Base-by-base conservation (phyloP, 441 rosid species). In the Mallotus repandus region DNA sequence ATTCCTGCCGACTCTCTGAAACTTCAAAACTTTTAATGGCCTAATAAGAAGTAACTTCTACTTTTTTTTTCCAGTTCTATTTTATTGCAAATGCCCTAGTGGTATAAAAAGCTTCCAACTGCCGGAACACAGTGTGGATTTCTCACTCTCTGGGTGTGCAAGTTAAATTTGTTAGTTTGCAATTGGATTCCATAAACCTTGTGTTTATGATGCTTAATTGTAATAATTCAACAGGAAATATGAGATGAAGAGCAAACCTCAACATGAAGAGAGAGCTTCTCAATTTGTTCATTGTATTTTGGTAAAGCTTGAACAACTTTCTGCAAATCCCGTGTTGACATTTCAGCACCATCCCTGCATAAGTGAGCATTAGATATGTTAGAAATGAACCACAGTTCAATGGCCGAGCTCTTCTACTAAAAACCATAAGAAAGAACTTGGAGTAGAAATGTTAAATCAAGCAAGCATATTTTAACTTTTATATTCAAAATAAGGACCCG, bases 271-370 rank as follows among this genome's bases (percentile, higher is more conserved):
- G 98, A 89, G 53, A 96, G 94, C 86, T 91, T 96, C 80, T 96
- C 99, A 76, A 92, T 86, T 80, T 89, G 92, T 76, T 96, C 97
- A 78, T 92, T 96, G 82, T 96, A 96, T 74, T 96, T 93, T 43
- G 98, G 98, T 85, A 96, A 84, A 19, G 98, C 92, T 84, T 94
- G 99, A 82, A 96, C 98, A 89, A 96, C 90, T 85, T 92, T 91
- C 85, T 94, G 98, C 81, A 96, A 78, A 52, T 96, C 99, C 80
- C 89, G 80, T 46, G 98, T 94, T 46, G 99, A 94, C 69, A 94
- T 81, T 78, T 96, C 99, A 46, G 85, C 96, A 22, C 89, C 89
- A 77, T 89, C 91, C 83, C 99, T 96, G 77, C 63, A 79, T 11
- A 64, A 49, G 54, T 68, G 49, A 61, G 63, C 59, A 74, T 72